Conservation (phyloP, 2,329 filamentous ascomycete genomes). For the Fusarium brevicatenulatum region DNA sequence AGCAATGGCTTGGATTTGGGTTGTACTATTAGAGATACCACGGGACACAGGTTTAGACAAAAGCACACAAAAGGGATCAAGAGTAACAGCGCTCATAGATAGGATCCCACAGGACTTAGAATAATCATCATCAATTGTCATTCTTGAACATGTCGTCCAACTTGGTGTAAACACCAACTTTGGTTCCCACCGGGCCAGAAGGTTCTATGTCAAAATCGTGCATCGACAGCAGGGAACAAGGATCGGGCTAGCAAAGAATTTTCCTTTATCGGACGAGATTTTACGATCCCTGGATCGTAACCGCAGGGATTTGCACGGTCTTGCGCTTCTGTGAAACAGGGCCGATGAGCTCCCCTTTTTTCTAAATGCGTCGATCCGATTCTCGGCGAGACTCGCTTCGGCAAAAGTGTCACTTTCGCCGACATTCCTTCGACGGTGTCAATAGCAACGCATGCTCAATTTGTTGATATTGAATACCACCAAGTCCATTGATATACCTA, state of each 20-base stretch:
- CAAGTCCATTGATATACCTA: too few relatives aligned
- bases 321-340: conserved; percentile 28
- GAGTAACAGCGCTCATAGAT: background rate
- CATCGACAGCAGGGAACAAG: background rate
- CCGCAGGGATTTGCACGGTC: conserved; percentile 11
- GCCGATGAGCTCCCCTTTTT: conserved; percentile 25
- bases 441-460: background rate
- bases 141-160: background rate
- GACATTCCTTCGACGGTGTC: background rate
- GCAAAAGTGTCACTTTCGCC: background rate
- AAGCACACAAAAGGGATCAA: background rate
- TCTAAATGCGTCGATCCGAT: conserved; percentile 1
- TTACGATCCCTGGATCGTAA: conserved; percentile 10
- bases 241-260: background rate
- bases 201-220: background rate
- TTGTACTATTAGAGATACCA: conserved; percentile 24
- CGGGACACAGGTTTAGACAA: conserved; percentile 18
- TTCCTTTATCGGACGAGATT: conserved; percentile 9
- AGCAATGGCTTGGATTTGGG: conserved; percentile 1
- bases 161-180: background rate
- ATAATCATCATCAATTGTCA: background rate
- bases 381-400: conserved; percentile 22
- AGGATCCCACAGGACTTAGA: background rate
- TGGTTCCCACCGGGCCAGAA: conserved; percentile 2
- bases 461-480: background rate